Percentiles rank a stretch among this genome's conserved stretches.
Evolutionary conservation across 2,329 filamentous ascomycete species (phyloP).

Genomic region (Fusarium phyllophilum): DNA sequence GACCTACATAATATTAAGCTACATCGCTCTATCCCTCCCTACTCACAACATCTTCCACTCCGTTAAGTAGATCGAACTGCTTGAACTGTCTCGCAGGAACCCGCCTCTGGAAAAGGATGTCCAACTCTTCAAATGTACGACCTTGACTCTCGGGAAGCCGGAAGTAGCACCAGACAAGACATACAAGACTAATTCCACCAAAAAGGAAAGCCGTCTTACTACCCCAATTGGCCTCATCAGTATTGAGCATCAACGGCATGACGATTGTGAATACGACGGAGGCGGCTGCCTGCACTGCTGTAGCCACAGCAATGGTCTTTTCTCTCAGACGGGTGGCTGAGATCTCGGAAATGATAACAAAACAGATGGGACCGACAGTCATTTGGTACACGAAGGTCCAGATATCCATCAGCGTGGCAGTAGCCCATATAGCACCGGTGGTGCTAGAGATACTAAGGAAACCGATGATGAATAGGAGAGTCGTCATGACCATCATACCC

Average conservation of each 20-base stretch:
- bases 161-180: slow-evolving; percentile 48
- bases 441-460: slow-evolving; percentile 43
- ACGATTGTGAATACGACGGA: slow-evolving; percentile 45
- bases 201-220: slow-evolving; percentile 49
- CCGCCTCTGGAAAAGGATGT: slow-evolving; percentile 48
- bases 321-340: slow-evolving; percentile 54
- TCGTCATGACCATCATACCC: slow-evolving; percentile 54
- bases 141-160: slow-evolving; percentile 48
- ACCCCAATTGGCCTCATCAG: slow-evolving; percentile 47
- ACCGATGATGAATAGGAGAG: slow-evolving; percentile 53
- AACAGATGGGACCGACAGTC: slow-evolving; percentile 55
- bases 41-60: not conserved
- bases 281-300: slow-evolving; percentile 43
- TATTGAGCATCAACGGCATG: slow-evolving; percentile 48
- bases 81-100: slow-evolving; percentile 50
- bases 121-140: slow-evolving; percentile 48
- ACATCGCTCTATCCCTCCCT: not conserved
- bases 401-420: slow-evolving; percentile 53
- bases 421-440: slow-evolving; percentile 45
- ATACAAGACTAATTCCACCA: slow-evolving; percentile 39
- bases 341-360: slow-evolving; percentile 55
- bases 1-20: rapidly evolving
- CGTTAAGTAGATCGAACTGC: not conserved
- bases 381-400: slow-evolving; percentile 57
- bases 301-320: slow-evolving; percentile 54